A percentile compares a stretch with the other conserved stretches of the same genome.
phyloP scores from a whole-genome alignment of 139 green algal species.

The Chlamydomonas incerta region DNA sequence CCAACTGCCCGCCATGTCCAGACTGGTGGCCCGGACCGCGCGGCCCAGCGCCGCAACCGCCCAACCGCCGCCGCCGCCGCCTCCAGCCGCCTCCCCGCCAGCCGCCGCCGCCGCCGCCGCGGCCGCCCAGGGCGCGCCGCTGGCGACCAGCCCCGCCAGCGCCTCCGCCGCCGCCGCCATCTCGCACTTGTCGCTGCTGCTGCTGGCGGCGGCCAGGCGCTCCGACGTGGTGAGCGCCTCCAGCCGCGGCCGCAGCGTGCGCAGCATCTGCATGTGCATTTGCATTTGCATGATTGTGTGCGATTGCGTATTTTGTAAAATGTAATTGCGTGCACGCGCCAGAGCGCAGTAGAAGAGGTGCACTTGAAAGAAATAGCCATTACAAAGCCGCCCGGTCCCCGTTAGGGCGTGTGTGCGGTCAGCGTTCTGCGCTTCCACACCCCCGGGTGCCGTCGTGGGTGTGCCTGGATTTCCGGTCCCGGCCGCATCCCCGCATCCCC shows the following conservation, averaged over 20 bases:
- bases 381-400: too few relatives aligned
- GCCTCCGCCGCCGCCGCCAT: conserved; percentile 68
- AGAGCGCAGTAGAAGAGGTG: too few relatives aligned
- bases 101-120: neutral
- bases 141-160: conserved; percentile 72
- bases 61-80: conserved; percentile 42
- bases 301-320: too few relatives aligned
- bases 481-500: too few relatives aligned
- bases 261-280: neutral
- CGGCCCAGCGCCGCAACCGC: conserved; percentile 39
- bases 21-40: conserved; percentile 52
- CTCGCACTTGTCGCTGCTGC: conserved; percentile 63
- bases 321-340: too few relatives aligned
- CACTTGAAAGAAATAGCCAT: too few relatives aligned
- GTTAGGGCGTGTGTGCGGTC: too few relatives aligned
- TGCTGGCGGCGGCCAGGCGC: conserved; percentile 47
- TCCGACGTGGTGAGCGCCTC: conserved; percentile 13
- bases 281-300: too few relatives aligned
- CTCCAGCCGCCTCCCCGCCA: neutral
- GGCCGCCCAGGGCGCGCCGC: conserved; percentile 25
- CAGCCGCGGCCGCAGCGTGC: conserved; percentile 25
- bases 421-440: too few relatives aligned
- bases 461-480: too few relatives aligned
- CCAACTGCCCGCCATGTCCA: conserved; percentile 75
- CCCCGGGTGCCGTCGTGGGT: too few relatives aligned